Evolutionary conservation across 495 filamentous ascomycete species (phyloP).

Genomic region (Pseudoneurospora amorphoporcata): DNA sequence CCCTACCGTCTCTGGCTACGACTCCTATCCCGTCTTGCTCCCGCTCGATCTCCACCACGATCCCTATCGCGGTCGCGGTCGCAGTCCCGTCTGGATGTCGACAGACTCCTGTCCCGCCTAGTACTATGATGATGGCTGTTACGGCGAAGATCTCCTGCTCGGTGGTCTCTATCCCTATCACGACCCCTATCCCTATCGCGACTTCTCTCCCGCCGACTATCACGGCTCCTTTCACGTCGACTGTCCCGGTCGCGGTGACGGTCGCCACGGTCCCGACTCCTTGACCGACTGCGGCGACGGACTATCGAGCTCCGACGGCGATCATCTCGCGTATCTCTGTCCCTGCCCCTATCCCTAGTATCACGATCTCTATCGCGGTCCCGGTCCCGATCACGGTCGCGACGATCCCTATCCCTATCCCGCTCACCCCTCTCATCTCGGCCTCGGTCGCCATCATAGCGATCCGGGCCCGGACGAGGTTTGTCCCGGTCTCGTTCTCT

Average conservation of each 20-base stretch:
- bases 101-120: slow-evolving; percentile 1
- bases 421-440: slow-evolving; percentile 11
- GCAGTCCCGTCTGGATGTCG: slow-evolving; percentile 4
- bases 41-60: slow-evolving; percentile 5
- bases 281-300: slow-evolving; percentile 3
- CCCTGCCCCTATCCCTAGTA: slow-evolving; percentile 32
- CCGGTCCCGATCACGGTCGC: slow-evolving; percentile 24
- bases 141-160: not conserved
- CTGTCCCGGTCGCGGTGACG: slow-evolving; percentile 4
- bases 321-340: slow-evolving; percentile 13
- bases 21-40: slow-evolving; percentile 9
- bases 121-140: not conserved
- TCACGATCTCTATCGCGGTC: slow-evolving; percentile 27
- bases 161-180: slow-evolving; percentile 6
- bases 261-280: slow-evolving; percentile 8
- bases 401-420: slow-evolving; percentile 13
- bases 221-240: slow-evolving; percentile 8
- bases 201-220: slow-evolving; percentile 7
- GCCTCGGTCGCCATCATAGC: slow-evolving; percentile 8
- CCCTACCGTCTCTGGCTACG: slow-evolving; percentile 13
- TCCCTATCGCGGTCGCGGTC: slow-evolving; percentile 11
- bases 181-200: slow-evolving; percentile 13
- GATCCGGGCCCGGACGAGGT: slow-evolving; percentile 7
- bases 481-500: slow-evolving; percentile 25
- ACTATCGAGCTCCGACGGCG: slow-evolving; percentile 5